Conservation (phyloP, 148 eudicot genomes). For the Suaeda aralocaspica region DNA sequence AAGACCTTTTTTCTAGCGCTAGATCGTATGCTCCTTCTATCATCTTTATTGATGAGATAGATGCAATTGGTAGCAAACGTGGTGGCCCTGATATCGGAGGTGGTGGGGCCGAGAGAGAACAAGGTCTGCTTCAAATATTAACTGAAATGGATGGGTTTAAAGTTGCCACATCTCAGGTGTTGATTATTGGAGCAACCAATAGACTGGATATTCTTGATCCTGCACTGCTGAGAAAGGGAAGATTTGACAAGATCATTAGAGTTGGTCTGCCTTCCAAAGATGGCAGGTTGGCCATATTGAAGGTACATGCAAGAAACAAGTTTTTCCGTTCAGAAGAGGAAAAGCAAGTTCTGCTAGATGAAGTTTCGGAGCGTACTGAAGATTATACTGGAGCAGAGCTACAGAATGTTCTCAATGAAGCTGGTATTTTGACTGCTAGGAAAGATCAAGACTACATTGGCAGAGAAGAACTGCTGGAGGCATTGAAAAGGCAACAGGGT, state of each 20-base stretch:
- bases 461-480: conserved; percentile 77
- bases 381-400: conserved; percentile 93
- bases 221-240: conserved; percentile 81
- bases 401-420: conserved; percentile 92
- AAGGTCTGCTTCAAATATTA: conserved; percentile 87
- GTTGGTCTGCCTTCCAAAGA: conserved; percentile 93
- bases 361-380: conserved; percentile 72
- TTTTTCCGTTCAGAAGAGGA: conserved; percentile 79
- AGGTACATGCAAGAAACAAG: conserved; percentile 94
- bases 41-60: conserved; percentile 93
- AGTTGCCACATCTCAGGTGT: conserved; percentile 73
- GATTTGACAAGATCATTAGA: conserved; percentile 89
- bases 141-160: conserved; percentile 97
- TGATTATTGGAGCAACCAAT: conserved; percentile 91
- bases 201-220: conserved; percentile 92
- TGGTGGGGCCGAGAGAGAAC: conserved; percentile 99
- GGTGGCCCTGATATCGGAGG: conserved; percentile 98
- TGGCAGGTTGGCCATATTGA: conserved; percentile 83
- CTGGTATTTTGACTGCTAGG: conserved; percentile 91
- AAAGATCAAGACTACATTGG: conserved; percentile 81
- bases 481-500: conserved; percentile 91
- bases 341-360: conserved; percentile 63
- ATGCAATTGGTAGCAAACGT: conserved; percentile 95
- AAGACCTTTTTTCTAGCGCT: conserved; percentile 84
- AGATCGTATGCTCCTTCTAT: conserved; percentile 91